phyloP scores from a whole-genome alignment of 768 basidiomycete genomes.

The Amanita phalloides region DNA sequence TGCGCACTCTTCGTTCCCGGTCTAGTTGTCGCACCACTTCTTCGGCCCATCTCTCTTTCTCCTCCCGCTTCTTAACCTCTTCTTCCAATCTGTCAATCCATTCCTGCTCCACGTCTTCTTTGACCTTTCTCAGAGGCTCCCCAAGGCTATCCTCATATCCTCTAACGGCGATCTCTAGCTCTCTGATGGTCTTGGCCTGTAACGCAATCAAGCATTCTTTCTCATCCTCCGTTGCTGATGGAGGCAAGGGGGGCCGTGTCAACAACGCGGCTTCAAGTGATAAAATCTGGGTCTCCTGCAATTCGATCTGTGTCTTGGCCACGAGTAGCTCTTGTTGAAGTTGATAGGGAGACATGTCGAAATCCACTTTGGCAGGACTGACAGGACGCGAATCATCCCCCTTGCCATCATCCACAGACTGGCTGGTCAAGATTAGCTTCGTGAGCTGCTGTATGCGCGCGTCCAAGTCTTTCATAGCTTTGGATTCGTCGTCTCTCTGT shows the following conservation, averaged over 20 bases:
- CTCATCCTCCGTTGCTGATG: slow-evolving; percentile 55
- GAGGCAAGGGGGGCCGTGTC: slow-evolving; percentile 55
- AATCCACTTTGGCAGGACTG: slow-evolving; percentile 84
- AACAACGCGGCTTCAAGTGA: slow-evolving; percentile 72
- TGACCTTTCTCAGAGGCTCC: slow-evolving; percentile 51
- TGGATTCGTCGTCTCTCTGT: slow-evolving; percentile 76
- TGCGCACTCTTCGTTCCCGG: slow-evolving; percentile 64
- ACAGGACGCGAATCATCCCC: slow-evolving; percentile 66
- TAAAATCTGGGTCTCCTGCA: slow-evolving; percentile 75
- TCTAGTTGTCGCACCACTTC: slow-evolving; percentile 71
- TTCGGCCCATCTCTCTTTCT: slow-evolving; percentile 62
- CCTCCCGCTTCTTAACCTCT: slow-evolving; percentile 49
- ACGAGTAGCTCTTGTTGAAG: slow-evolving; percentile 83
- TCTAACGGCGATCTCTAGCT: slow-evolving; percentile 60
- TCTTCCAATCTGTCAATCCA: slow-evolving; percentile 51
- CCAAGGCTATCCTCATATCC: slow-evolving; percentile 70
- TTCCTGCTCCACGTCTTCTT: slow-evolving; percentile 68
- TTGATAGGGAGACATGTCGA: slow-evolving; percentile 84
- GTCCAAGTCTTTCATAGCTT: slow-evolving; percentile 78
- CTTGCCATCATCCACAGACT: slow-evolving; percentile 61
- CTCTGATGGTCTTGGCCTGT: slow-evolving; percentile 65
- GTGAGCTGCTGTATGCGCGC: slow-evolving; percentile 73
- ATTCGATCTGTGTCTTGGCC: slow-evolving; percentile 66
- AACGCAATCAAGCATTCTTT: slow-evolving; percentile 69
- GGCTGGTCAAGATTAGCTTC: slow-evolving; percentile 78